Evolutionary conservation across 345 rosid species (phyloP).

Genomic region (Laguncularia racemosa): DNA sequence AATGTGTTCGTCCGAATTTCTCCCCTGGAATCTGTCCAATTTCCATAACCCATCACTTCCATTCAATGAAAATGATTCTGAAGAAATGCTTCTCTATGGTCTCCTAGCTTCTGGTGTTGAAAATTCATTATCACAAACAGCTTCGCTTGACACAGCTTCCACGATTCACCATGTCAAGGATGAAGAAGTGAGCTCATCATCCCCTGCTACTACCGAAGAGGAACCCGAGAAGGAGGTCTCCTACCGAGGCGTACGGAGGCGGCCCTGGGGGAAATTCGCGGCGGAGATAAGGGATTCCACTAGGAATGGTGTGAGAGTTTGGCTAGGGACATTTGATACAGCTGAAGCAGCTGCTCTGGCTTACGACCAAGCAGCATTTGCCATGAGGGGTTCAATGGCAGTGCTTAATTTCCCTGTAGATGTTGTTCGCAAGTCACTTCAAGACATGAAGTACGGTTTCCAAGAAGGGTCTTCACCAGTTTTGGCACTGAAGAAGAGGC

Average conservation of each 20-base stretch:
- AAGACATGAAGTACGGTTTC: slow-evolving; percentile 25
- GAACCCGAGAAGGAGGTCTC: slow-evolving; percentile 12
- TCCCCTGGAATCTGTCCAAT: slow-evolving; percentile 4
- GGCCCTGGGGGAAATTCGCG: slow-evolving; percentile 68
- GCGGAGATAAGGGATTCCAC: slow-evolving; percentile 72
- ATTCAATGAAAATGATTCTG: slow-evolving; percentile 49
- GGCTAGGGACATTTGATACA: slow-evolving; percentile 63
- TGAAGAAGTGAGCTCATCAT: slow-evolving; percentile 26
- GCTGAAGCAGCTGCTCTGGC: slow-evolving; percentile 64
- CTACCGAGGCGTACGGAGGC: slow-evolving; percentile 49
- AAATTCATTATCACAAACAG: slow-evolving; percentile 11
- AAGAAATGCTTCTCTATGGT: slow-evolving; percentile 53
- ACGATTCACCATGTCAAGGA: slow-evolving; percentile 1
- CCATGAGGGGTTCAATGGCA: slow-evolving; percentile 46
- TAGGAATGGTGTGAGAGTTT: slow-evolving; percentile 50
- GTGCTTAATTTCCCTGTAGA: slow-evolving; percentile 42
- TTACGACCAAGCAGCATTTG: slow-evolving; percentile 67
- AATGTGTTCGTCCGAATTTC: slow-evolving; percentile 23
- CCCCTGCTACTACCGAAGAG: slow-evolving; percentile 5
- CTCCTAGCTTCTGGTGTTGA: slow-evolving; percentile 27
- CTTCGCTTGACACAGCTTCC: slow-evolving; percentile 2
- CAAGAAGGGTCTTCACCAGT: slow-evolving; percentile 42
- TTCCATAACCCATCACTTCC: slow-evolving; percentile 28
- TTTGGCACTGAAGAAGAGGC: slow-evolving; percentile 41
- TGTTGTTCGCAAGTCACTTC: slow-evolving; percentile 36